Evolutionary conservation across 2,329 filamentous ascomycete genomes (phyloP), one percentile per base, ranked within the genome.

Genomic region (Penicillium decumbens): DNA sequence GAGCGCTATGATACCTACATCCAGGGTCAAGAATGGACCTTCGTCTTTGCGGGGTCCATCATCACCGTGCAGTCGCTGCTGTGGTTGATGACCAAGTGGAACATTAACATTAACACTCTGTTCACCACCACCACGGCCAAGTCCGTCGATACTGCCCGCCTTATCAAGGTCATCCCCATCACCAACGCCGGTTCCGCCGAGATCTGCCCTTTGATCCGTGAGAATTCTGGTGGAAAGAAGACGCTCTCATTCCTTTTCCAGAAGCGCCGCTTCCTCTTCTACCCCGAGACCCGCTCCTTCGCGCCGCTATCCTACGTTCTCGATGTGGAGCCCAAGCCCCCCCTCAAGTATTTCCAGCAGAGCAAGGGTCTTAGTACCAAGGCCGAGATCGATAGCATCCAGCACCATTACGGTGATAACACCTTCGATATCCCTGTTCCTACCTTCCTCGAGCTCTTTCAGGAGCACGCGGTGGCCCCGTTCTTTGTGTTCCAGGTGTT

Each of bases 401-500:
- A 92, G 62, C 87, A 96, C 67, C 88, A 98, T 75, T 98, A 97
- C 79, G 93, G 93, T 63, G 80, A 85, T 62, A 98, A 98, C 69
- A 90, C 88, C 12, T 98, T 98, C 68, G 93, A 98, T 66, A 98
- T 98, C 45, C 93, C 95, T 6, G 91, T 98, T 10, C 93, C 95
- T 3, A 92, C 88, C 9, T 98, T 98, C 62, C 84, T 87, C 44
- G 93, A 98, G 74, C 81, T 98, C 43, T 98, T 95, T 81, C 88
- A 95, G 72, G 93, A 98, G 72, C 95, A 98, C 71, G 92, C 95
- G 23, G 95, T 98, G 20, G 95, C 95, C 20, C 93, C 93, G 4
- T 98, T 98, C 78, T 98, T 98, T 73, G 91, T 98, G 56, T 98
- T 98, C 75, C 93, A 98, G 77, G 80, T 98, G 54, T 98, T 98